These are phyloP conservation scores for Coffea eugenioides DNA, from an alignment of 257 asterid genomes.

Conservation along the genomic window DNA sequence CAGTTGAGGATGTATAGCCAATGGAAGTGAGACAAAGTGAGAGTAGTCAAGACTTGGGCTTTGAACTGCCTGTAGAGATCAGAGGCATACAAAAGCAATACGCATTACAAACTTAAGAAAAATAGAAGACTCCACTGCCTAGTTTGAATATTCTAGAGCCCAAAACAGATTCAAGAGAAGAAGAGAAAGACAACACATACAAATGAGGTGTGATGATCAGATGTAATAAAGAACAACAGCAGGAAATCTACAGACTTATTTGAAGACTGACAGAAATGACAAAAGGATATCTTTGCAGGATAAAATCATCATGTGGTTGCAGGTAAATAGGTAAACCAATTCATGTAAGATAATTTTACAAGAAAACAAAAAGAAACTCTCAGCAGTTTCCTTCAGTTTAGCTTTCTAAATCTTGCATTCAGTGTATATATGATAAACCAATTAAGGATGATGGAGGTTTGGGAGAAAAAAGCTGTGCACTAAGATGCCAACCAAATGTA, in stretches of 20 bases:
- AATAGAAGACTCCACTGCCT: neutral
- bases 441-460: neutral
- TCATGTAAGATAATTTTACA: neutral
- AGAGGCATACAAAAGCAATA: conserved; percentile 13
- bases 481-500: neutral
- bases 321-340: neutral
- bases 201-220: neutral
- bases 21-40: conserved; percentile 95
- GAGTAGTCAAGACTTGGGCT: conserved; percentile 80
- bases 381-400: neutral
- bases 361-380: neutral
- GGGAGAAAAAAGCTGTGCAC: neutral
- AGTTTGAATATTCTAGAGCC: neutral
- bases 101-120: conserved; percentile 5
- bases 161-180: neutral
- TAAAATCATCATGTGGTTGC: neutral
- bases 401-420: neutral
- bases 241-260: neutral
- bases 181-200: neutral
- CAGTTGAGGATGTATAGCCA: conserved; percentile 80
- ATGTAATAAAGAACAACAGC: neutral
- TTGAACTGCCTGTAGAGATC: conserved; percentile 61
- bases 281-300: neutral
- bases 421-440: neutral
- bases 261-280: neutral